Evolutionary conservation across 2,329 filamentous ascomycete genomes (phyloP), one percentile per base, ranked within the genome.

Genomic region (Alternaria consortialis): DNA sequence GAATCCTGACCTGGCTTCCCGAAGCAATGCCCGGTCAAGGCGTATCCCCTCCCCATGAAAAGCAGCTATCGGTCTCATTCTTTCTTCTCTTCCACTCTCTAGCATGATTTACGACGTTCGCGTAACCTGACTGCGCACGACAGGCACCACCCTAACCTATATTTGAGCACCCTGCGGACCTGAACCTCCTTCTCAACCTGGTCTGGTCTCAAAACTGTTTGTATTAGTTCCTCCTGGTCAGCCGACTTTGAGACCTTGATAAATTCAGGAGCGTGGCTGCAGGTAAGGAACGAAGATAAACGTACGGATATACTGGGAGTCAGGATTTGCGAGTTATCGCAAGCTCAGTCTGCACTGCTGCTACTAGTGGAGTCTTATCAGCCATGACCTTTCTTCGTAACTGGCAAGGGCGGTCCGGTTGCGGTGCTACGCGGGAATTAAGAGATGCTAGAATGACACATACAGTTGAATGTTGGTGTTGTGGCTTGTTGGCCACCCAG

Each of bases 241-340:
- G 47, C 39, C 11, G 32, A 31, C 27, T 50, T 47, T 9, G 51
- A 53, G n/a, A 68, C 57, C 42, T 61, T 27, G n/a, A 72, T 61
- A 17, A 55, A 65, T 17, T 72, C 69, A 8, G 65, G 61, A 13
- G 60, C 51, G 32, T 72, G 67, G 9, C 64, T 62, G 37, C 69
- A 72, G 17, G 50, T 53, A 23, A 70, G 6, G 48, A 37, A 25
- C 68, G 66, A 32, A 54, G 60, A 25, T 68, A 63, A 23, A 65
- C 58, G 12, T 68, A 67, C 7, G 68, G 56, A 48, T 66, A 64
- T 5, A 31, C 12, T 27, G 37, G 17, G 3, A 15, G 31, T 13
- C 27, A 15, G 7, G 20, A 37, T 43, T 17, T 52, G 37, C 13
- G 20, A n/a, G 39, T 13, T 25, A 20, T 42, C 7, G 27, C 25